Conservation (phyloP, 2,329 filamentous ascomycete species). For the Alternaria burnsii region DNA sequence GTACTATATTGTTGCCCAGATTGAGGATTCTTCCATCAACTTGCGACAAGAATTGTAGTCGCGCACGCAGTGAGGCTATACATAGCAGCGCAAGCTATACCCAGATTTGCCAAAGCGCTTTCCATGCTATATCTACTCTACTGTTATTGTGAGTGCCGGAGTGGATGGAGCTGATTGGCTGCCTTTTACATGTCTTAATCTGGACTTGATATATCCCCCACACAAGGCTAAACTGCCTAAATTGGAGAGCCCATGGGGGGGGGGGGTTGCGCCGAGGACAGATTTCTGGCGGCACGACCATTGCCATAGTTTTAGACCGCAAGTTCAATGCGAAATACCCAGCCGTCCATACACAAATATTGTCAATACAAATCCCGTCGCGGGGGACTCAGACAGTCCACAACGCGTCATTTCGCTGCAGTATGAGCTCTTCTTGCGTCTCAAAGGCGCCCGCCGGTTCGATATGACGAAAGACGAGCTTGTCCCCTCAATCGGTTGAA, state of each 20-base stretch:
- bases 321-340: neutral
- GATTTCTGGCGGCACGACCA: neutral
- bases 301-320: neutral
- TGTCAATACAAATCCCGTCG: neutral
- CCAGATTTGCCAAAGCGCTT: constrained; percentile 16
- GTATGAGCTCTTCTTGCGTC: constrained; percentile 4
- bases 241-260: constrained; percentile 5
- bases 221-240: constrained; percentile 21
- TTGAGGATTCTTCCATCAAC: constrained; percentile 12
- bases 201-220: constrained; percentile 28
- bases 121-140: constrained; percentile 26
- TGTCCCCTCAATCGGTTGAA: constrained; percentile 4
- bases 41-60: constrained; percentile 5
- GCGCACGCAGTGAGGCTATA: constrained; percentile 22
- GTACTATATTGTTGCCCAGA: constrained; percentile 10
- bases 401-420: constrained; percentile 20
- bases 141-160: constrained; percentile 24
- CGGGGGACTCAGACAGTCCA: constrained; percentile 1
- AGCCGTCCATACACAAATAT: neutral
- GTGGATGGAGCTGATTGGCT: constrained; percentile 28
- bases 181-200: constrained; percentile 23
- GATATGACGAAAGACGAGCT: constrained; percentile 10
- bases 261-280: neutral
- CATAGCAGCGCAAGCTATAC: constrained; percentile 15
- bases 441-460: neutral